These are phyloP conservation scores for Neurospora africana DNA, from an alignment of 495 filamentous ascomycete genomes.

Conservation along the genomic window DNA sequence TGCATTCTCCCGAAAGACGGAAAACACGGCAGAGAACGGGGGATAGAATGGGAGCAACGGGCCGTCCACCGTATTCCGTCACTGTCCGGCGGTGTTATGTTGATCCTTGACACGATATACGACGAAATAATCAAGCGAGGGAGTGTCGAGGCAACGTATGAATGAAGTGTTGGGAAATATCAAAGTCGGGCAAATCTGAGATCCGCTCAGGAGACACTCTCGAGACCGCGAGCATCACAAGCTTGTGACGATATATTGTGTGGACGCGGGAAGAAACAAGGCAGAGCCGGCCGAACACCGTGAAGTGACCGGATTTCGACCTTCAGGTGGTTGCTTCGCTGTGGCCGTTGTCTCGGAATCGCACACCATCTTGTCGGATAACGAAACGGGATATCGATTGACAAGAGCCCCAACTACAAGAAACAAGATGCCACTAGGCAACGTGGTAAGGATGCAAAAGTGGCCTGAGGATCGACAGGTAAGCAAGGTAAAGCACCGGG, in stretches of 20 bases:
- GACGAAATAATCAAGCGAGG: neutral
- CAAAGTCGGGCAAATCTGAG: neutral
- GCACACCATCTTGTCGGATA: neutral
- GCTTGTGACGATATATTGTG: neutral
- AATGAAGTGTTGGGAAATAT: neutral
- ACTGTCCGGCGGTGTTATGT: neutral
- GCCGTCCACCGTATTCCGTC: neutral
- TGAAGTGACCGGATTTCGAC: neutral
- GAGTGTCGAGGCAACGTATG: neutral
- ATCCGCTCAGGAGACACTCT: neutral
- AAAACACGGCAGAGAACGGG: neutral
- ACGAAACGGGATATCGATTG: neutral
- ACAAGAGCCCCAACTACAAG: neutral
- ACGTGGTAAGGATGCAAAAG: neutral
- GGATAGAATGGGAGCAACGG: neutral
- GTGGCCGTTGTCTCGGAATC: neutral
- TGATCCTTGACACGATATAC: neutral
- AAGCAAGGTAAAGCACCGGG: neutral
- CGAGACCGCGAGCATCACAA: neutral
- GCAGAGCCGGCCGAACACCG: neutral
- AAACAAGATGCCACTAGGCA: neutral
- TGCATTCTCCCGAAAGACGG: neutral
- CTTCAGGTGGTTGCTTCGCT: neutral
- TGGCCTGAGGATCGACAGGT: neutral
- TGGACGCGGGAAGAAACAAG: neutral